phyloP scores from a whole-genome alignment of 192 early-diverging fungal genomes.

The Diversispora eburnea region DNA sequence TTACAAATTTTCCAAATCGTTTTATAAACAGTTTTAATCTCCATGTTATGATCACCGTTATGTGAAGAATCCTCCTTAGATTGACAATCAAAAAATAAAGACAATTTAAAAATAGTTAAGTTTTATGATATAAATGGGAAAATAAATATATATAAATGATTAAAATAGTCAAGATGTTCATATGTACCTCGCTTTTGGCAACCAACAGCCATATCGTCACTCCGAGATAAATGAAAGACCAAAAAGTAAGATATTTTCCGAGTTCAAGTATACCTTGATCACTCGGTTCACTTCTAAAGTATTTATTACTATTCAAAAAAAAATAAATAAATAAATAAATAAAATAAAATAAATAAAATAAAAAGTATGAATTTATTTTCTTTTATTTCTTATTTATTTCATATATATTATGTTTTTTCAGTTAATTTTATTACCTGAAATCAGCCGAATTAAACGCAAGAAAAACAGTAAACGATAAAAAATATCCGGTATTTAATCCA shows the following conservation, averaged over 20 bases:
- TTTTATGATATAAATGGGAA: background rate
- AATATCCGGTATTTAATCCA: conserved; percentile 93
- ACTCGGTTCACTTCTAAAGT: conserved; percentile 62
- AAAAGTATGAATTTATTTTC: too few relatives aligned
- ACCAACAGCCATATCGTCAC: conserved; percentile 82
- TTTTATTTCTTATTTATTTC: too few relatives aligned
- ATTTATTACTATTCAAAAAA: conserved; percentile 66
- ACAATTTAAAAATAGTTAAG: background rate
- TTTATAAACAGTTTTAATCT: conserved; percentile 69
- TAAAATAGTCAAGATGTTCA: too few relatives aligned
- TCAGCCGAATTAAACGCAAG: conserved; percentile 92
- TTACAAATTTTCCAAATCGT: conserved; percentile 89
- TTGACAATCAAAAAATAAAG: conserved; percentile 1
- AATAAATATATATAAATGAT: too few relatives aligned
- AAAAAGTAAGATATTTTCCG: conserved; percentile 87
- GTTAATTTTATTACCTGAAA: conserved; percentile 50
- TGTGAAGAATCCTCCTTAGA: conserved; percentile 21
- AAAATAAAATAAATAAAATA: too few relatives aligned
- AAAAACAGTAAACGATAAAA: conserved; percentile 95
- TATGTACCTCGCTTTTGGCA: conserved; percentile 64
- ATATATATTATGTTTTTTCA: too few relatives aligned
- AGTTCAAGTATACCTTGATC: conserved; percentile 74
- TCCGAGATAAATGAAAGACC: conserved; percentile 85
- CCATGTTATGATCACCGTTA: conserved; percentile 54
- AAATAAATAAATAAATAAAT: too few relatives aligned